Conservation (phyloP, 192 early-diverging fungal species). For the Entomortierella beljakovae region DNA sequence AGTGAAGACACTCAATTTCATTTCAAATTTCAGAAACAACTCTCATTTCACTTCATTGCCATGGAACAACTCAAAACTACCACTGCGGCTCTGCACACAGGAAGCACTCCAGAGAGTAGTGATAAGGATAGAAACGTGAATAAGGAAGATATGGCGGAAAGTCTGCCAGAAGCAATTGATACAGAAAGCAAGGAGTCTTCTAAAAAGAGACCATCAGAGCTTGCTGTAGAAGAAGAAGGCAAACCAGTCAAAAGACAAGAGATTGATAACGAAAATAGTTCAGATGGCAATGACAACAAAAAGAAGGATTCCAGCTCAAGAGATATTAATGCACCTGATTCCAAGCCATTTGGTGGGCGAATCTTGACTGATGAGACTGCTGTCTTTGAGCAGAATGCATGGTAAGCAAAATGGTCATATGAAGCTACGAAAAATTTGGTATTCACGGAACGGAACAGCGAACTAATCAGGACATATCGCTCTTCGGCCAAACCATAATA, state of each 20-base stretch:
- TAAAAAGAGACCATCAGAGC: slow-evolving; percentile 17
- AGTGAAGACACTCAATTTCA: no score
- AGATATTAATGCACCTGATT: slow-evolving; percentile 21
- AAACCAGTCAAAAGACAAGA: slow-evolving; percentile 13
- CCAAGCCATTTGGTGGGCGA: slow-evolving; percentile 79
- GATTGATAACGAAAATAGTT: neutral
- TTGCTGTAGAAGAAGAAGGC: slow-evolving; percentile 19
- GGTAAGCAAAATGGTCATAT: slow-evolving; percentile 69
- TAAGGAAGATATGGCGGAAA: no score
- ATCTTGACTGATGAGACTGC: slow-evolving; percentile 76
- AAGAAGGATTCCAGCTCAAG: slow-evolving; percentile 43
- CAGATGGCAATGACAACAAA: slow-evolving; percentile 11
- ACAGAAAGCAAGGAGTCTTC: neutral
- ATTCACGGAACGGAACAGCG: neutral
- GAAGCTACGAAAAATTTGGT: neutral
- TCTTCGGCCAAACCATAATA: neutral
- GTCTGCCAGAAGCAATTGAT: no score
- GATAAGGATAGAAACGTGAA: no score
- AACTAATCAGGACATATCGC: neutral
- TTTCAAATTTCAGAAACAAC: no score
- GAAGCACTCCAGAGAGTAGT: no score
- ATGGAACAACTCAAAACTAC: no score
- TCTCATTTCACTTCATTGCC: no score
- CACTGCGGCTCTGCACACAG: no score
- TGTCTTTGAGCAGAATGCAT: slow-evolving; percentile 94